These are phyloP conservation scores for Vanrija sp. DNA, from an alignment of 1,284 basidiomycete species.

Conservation along the genomic window DNA sequence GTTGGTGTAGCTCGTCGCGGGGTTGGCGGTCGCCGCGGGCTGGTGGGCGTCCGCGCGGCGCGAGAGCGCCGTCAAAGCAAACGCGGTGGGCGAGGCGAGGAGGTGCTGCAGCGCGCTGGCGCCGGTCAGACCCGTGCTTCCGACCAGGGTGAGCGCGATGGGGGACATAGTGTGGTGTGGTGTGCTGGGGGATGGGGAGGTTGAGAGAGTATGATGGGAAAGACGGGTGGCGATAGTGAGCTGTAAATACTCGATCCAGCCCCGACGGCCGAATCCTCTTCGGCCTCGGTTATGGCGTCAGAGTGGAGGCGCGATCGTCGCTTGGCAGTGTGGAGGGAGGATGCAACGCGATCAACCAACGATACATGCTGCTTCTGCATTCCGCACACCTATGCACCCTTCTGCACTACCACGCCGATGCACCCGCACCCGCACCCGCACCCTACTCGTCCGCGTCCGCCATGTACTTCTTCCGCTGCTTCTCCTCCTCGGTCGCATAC, in stretches of 20 bases:
- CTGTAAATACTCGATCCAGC: too few species aligned
- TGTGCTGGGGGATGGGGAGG: neutral
- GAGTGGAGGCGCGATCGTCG: too few species aligned
- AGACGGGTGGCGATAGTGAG: too few species aligned
- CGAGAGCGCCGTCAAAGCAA: slow-evolving; percentile 39
- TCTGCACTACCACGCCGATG: neutral
- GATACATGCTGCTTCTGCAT: neutral
- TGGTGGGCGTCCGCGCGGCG: slow-evolving; percentile 23
- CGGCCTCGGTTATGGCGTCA: too few species aligned
- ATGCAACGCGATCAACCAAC: too few species aligned
- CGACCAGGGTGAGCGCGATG: slow-evolving; percentile 37
- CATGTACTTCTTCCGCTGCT: slow-evolving; percentile 17
- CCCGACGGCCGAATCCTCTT: too few species aligned
- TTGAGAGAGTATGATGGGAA: too few species aligned
- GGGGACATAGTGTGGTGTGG: slow-evolving; percentile 3
- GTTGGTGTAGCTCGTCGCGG: slow-evolving; percentile 25
- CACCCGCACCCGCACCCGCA: neutral
- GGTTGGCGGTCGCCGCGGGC: slow-evolving; percentile 9
- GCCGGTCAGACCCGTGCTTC: slow-evolving; percentile 47
- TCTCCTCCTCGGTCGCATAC: slow-evolving; percentile 72
- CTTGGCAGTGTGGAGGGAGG: too few species aligned
- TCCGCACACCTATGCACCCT: neutral
- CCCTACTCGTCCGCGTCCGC: neutral
- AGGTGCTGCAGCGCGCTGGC: slow-evolving; percentile 26
- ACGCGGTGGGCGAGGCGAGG: slow-evolving; percentile 26